Evolutionary conservation across 2,329 filamentous ascomycete species (phyloP), one percentile per base, ranked within the genome.

Genomic region (Penicillium italicum): DNA sequence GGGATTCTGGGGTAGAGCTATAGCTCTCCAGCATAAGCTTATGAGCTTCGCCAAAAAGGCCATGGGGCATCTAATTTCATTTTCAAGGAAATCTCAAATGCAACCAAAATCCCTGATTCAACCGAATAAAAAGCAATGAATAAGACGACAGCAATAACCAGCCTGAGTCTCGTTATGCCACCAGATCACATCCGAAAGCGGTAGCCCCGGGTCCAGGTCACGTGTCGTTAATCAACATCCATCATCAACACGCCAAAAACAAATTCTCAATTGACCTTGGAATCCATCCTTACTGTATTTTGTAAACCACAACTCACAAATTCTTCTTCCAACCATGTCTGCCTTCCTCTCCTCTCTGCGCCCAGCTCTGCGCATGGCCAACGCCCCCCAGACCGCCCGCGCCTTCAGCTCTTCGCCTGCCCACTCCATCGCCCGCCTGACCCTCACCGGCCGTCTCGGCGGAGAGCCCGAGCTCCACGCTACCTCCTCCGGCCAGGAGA

Each of bases 361-460:
- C 76, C 76, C 75, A 65, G 66, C 72, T 76, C 71, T 76, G 76
- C 70, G 76, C 79, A 71, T 76, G 73, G 69, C 76, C 61, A 64
- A 66, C 59, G 59, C 73, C 55, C 62, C 76, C 59, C 62, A 69
- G 55, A 66, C 77, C 60, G 71, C 80, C 65, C 90, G 91, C 76
- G 77, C 86, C 69, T 96, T 97, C 83, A 90, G 85, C 78, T 85
- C 86, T 66, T 77, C 85, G 38, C 74, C 83, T 47, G 67, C 79
- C 41, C 77, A 78, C 63, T 82, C 84, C 60, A 69, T 94, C 63
- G 90, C 94, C 65, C 88, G 87, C 75, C 88, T 99, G 79, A 88
- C 86, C 68, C 80, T 99, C 74, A 82, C 97, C 65, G 94, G 94
- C 70, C 88, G 91, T 74, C 85, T 99, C 49, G 91, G 84, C 58